A percentile compares a stretch with the other conserved stretches of the same genome.
phyloP scores from a whole-genome alignment of 2,329 filamentous ascomycete species.

The Nannizziopsis barbatae region DNA sequence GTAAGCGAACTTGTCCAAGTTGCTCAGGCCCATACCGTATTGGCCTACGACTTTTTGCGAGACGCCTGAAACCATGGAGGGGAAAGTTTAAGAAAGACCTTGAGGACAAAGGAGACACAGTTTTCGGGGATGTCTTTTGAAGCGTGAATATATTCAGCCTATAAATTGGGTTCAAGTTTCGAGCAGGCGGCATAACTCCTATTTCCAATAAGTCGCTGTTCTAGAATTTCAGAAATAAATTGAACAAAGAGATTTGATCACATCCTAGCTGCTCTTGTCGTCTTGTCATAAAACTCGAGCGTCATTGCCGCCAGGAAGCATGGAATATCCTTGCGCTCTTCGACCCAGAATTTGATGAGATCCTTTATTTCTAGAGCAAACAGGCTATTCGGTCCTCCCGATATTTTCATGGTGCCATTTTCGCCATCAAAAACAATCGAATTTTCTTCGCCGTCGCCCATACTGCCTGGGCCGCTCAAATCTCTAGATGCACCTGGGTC shows the following conservation, averaged over 20 bases:
- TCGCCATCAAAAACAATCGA: constrained; percentile 79
- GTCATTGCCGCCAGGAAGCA: constrained; percentile 86
- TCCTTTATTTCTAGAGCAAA: constrained; percentile 79
- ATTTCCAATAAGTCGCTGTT: no score
- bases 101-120: background rate
- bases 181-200: no score
- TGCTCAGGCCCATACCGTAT: constrained; percentile 11
- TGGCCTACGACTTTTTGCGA: constrained; percentile 14
- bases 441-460: constrained; percentile 42
- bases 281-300: constrained; percentile 75
- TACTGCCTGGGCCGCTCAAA: constrained; percentile 31
- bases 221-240: background rate
- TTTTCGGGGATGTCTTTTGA: background rate
- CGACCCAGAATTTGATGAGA: constrained; percentile 90
- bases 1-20: constrained; percentile 11
- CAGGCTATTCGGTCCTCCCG: constrained; percentile 71
- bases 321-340: constrained; percentile 84
- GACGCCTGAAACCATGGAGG: background rate
- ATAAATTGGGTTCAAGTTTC: no score
- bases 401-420: constrained; percentile 95
- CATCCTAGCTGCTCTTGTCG: constrained; percentile 30
- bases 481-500: constrained; percentile 50
- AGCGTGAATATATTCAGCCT: background rate
- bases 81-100: no score
- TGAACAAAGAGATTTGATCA: constrained; percentile 1